Evolutionary conservation across 2,329 filamentous ascomycete genomes (phyloP), one percentile per base, ranked within the genome.

Genomic region (Xylariaceae sp.): DNA sequence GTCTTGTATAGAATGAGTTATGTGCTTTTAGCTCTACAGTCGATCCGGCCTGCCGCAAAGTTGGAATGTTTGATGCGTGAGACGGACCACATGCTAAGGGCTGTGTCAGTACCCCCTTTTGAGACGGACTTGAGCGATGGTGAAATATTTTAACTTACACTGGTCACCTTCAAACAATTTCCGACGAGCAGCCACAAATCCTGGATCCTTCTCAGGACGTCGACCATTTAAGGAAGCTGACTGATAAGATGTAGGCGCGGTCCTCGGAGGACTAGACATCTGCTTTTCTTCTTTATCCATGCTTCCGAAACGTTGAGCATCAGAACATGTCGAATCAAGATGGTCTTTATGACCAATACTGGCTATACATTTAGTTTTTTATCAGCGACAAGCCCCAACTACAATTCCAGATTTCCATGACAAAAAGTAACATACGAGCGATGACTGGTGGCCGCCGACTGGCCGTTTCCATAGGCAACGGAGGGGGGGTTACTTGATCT

Each of bases 91-190:
- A 44, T 30, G 56, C 58, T 65, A 54, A 2, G 18, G n/a, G 30
- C 5, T 51, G 48, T 66, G 47, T 57, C n/a, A 56, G 57, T 23
- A 60, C 17, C 63, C 7, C 13, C n/a, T 18, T 30, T 30, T 57
- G 53, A 60, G 57, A 61, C 57, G 57, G 15, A 6, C 23, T 51
- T 1, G 39, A 30, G 13, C 37, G 37, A 3, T 13, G 49, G 49
- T 49, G 17, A 1, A 48, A 9, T 34, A 35, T 55, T 15, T 35
- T 35, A 34, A 68, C 70, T 67, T 56, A 73, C 72, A 61, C 23
- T 57, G 62, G 17, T 58, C 57, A 42, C 60, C 49, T 55, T 75
- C 72, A 58, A 75, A 74, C 34, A 73, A 8, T 54, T 66, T 71
- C 57, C 70, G 70, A 15, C 68, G 68, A 59, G 73, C 72, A 10